phyloP scores from a whole-genome alignment of 805 yeast genomes.

The Grigorovia jiainica region DNA sequence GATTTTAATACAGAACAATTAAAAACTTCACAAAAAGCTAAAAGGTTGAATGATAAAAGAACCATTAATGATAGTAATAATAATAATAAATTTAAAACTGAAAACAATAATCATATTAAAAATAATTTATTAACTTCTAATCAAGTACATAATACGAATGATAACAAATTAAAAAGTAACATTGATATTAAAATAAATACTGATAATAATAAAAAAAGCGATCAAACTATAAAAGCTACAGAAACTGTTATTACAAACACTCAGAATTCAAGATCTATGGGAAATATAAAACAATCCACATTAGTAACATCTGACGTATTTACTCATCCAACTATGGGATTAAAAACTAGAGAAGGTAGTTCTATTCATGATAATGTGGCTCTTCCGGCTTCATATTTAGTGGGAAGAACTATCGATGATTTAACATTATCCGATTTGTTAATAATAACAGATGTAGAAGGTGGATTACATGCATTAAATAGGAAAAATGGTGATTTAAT shows the following conservation, averaged over 20 bases:
- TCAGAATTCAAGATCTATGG: background rate
- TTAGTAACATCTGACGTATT: background rate
- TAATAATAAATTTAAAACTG: too few relatives aligned
- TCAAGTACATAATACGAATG: background rate
- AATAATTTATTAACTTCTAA: background rate
- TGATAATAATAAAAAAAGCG: background rate
- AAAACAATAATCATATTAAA: too few relatives aligned
- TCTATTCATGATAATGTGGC: background rate
- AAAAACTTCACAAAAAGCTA: background rate
- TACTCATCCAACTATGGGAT: background rate
- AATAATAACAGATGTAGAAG: slow-evolving; percentile 75
- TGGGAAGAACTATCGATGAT: slow-evolving; percentile 10
- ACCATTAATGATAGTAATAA: background rate
- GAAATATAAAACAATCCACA: background rate
- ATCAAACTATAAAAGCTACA: background rate
- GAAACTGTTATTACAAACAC: background rate
- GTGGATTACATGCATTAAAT: slow-evolving; percentile 72
- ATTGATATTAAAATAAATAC: background rate
- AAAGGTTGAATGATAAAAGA: background rate
- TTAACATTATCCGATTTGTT: slow-evolving; percentile 42
- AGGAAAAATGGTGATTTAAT: slow-evolving; percentile 62
- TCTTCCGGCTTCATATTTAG: slow-evolving; percentile 3
- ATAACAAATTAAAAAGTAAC: background rate
- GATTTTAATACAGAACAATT: background rate
- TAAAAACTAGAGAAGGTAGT: background rate